A percentile compares a stretch with the other conserved stretches of the same genome.
Evolutionary conservation across 805 yeast genomes (phyloP).

Genomic region (Teunomyces stri): DNA sequence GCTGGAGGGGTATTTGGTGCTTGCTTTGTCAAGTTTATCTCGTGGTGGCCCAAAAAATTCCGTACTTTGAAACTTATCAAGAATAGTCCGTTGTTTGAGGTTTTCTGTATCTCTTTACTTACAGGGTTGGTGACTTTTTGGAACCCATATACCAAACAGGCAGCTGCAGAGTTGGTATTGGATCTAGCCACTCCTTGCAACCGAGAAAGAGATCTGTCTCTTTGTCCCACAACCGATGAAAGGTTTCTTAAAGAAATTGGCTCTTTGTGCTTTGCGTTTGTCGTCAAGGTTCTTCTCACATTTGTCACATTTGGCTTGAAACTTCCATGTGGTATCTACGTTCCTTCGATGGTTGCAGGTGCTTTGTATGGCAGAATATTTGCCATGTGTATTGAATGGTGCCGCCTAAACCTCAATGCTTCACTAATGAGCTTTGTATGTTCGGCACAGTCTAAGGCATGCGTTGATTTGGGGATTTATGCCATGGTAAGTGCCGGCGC

Average conservation of each 20-base stretch:
- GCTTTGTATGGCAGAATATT: conserved; percentile 56
- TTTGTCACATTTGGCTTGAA: conserved; percentile 56
- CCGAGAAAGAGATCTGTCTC: conserved; percentile 20
- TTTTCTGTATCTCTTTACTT: conserved; percentile 39
- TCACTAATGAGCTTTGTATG: conserved; percentile 14
- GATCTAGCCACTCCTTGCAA: conserved; percentile 52
- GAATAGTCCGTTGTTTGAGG: conserved; percentile 43
- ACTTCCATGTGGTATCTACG: conserved; percentile 59
- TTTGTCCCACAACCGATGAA: conserved; percentile 26
- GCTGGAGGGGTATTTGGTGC: conserved; percentile 58
- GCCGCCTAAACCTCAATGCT: conserved; percentile 17
- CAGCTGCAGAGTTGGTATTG: conserved; percentile 48
- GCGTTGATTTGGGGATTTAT: conserved; percentile 50
- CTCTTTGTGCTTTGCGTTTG: conserved; percentile 39
- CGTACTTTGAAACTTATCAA: conserved; percentile 31
- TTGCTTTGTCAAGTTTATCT: conserved; percentile 42
- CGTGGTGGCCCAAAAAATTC: conserved; percentile 45
- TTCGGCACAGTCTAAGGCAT: conserved; percentile 11
- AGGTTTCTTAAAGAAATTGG: conserved; percentile 30
- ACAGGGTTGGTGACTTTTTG: conserved; percentile 49
- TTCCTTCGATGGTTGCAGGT: conserved; percentile 64
- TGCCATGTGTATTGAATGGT: conserved; percentile 43
- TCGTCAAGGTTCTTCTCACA: conserved; percentile 46
- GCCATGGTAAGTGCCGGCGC: conserved; percentile 57
- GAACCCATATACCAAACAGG: conserved; percentile 48